Base-by-base conservation (phyloP, 768 basidiomycete genomes). In the Mycena olivaceomarginata region DNA sequence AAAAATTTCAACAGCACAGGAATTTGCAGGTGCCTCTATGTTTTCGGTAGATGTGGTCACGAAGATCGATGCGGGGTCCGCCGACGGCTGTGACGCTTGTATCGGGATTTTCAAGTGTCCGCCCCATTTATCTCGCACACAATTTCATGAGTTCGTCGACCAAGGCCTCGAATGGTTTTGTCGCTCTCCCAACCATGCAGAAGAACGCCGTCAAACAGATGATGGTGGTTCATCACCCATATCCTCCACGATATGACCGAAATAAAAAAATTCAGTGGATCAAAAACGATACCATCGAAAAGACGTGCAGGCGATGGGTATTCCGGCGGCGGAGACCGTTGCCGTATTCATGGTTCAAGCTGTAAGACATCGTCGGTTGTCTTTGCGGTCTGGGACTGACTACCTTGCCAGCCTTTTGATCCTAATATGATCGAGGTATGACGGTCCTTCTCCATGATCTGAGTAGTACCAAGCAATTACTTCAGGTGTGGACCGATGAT, bases 401-500 rank as follows among this genome's bases (percentile, higher is more conserved):
- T 65, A n/a, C 41, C 64, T 65, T 45, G 18, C 43, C 41, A 65
- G 64, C 64, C 64, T 65, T 65, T 65, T 41, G 41, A 65, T 65
- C 64, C 64, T 65, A 65, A 65, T 65, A 10, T 65, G 64, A 65
- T 65, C 64, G 64, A 65, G 43, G 64, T 65, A 45, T 65, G 41
- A 16, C 64, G 41, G 40, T 25, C 41, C 1, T 62, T 62, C 41
- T 43, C 64, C 41, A 65, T 41, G 7, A 45, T 45, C 64, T 65
- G 64, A 65, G n/a, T 45, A 65, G n/a, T 20, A 45, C 63, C 41
- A n/a, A 65, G 63, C 63, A 45, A 65, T 65, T 65, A 20, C 63
- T 65, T 45, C 41, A 65, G 63, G 63, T 65, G 20, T 65, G 63
- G 63, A 65, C 64, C 64, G 64, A 65, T 65, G 64, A 65, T 65